Percentiles rank a stretch among this genome's conserved stretches.
phyloP scores from a whole-genome alignment of 1,284 basidiomycete genomes.

The Termitomyces sp. region DNA sequence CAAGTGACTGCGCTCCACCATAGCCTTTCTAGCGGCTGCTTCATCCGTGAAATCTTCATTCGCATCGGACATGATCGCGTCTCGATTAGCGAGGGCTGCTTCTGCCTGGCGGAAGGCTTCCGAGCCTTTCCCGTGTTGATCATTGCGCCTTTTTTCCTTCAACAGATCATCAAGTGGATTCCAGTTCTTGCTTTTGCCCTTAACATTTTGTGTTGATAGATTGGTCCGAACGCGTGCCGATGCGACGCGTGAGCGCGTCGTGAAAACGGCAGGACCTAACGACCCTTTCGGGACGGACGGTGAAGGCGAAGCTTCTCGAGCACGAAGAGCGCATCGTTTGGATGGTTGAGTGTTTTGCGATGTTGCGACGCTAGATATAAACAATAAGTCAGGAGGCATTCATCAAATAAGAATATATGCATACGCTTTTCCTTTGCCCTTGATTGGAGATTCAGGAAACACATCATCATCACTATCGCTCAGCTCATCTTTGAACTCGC shows the following conservation, averaged over 20 bases:
- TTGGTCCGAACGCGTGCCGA: conserved; percentile 4
- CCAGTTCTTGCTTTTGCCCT: conserved; percentile 9
- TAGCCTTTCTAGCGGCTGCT: conserved; percentile 33
- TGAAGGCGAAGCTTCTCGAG: conserved; percentile 9
- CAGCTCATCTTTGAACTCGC: conserved; percentile 40
- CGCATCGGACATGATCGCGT: conserved; percentile 36
- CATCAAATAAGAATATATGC: not conserved
- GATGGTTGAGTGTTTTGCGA: conserved; percentile 1
- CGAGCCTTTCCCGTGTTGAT: conserved; percentile 39
- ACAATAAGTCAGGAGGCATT: not conserved
- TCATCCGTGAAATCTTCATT: conserved; percentile 34
- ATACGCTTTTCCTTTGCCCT: conserved; percentile 13
- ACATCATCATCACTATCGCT: conserved; percentile 51
- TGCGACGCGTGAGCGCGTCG: conserved; percentile 7
- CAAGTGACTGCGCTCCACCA: conserved; percentile 22
- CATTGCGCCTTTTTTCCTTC: conserved; percentile 44
- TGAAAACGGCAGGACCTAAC: not conserved
- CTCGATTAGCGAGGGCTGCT: conserved; percentile 28
- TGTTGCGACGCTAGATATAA: not conserved
- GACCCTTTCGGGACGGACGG: conserved; percentile 1
- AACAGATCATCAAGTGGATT: conserved; percentile 54
- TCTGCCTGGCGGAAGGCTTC: conserved; percentile 44
- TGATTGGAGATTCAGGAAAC: conserved; percentile 18
- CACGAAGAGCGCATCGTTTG: conserved; percentile 10
- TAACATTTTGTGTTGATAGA: conserved; percentile 2